Evolutionary conservation across 345 rosid genomes (phyloP), one percentile per base, ranked within the genome.

Genomic region (Kandelia obovata): DNA sequence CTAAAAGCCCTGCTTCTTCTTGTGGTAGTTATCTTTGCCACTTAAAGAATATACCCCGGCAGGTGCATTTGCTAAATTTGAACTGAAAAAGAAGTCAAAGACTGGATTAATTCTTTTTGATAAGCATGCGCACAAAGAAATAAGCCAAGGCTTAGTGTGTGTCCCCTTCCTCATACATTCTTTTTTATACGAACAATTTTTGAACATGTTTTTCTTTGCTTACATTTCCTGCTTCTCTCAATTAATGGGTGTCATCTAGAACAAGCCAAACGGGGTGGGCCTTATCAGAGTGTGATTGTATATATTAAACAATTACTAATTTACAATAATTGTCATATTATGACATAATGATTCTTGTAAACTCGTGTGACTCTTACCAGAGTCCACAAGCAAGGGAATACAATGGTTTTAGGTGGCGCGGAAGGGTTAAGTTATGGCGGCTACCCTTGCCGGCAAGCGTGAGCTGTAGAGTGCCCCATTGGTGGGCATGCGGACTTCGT

Each of bases 401-500:
- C 15, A 43, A 11, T 3, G 49, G 1, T 5, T 2, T 2, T 11
- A 16, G 13, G 16, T 3, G 59, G 30, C 11, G 28, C 16, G 6
- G 11, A 13, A 20, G 37, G 56, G 58, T 55, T 53, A 71, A 66
- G 66, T 60, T 13, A 60, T 68, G 78, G 75, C 80, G 87, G 82
- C 81, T 71, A 53, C 47, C 61, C 43, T 52, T 27, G 52, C 15
- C 5, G 26, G 56, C n/a, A 2, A 59, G 39, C n/a, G 62, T n/a
- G 68, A 57, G 64, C 43, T 31, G 1, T 5, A 31, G 47, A 26
- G 73, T n/a, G 7, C 15, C n/a, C 53, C 62, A 70, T 77, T 75
- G 83, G 77, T 27, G 37, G 47, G 58, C 64, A 66, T 62, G 61
- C 16, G 65, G 68, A 20, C 21, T 52, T 28, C n/a, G 52, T 56